A percentile compares a stretch with the other conserved stretches of the same genome.
Evolutionary conservation across 441 rosid species (phyloP).

Genomic region (Iberis amara): DNA sequence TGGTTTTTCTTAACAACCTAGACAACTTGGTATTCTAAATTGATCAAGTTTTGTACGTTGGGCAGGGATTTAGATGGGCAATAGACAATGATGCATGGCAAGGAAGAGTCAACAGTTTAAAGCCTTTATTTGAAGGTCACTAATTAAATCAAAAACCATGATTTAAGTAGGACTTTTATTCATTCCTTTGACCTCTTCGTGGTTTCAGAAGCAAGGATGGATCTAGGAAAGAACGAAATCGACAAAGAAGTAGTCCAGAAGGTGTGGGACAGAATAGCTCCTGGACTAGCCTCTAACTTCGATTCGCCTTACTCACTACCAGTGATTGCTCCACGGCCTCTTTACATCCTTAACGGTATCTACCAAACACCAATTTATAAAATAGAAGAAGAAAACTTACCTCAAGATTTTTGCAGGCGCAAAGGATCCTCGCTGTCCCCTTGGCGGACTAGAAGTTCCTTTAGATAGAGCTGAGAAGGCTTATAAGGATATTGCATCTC

Average conservation of each 20-base stretch:
- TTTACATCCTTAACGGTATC: conserved; percentile 64
- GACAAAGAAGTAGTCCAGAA: conserved; percentile 81
- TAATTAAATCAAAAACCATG: not conserved
- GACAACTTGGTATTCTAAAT: not conserved
- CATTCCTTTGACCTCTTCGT: not conserved
- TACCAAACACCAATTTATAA: not conserved
- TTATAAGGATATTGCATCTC: conserved; percentile 39
- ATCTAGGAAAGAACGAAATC: conserved; percentile 57
- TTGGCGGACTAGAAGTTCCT: conserved; percentile 55
- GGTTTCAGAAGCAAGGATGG: conserved; percentile 58
- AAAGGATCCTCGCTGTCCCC: conserved; percentile 80
- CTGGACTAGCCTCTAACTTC: conserved; percentile 70
- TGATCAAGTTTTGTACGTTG: conserved; percentile 7
- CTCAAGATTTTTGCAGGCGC: conserved; percentile 38
- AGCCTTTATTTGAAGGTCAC: conserved; percentile 79
- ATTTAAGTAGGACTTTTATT: not conserved
- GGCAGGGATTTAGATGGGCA: conserved; percentile 88
- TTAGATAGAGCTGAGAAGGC: conserved; percentile 39
- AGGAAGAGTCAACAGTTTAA: conserved; percentile 73
- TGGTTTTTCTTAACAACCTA: not conserved
- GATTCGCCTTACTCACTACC: conserved; percentile 73
- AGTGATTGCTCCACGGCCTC: conserved; percentile 68
- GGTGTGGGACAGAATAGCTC: conserved; percentile 96
- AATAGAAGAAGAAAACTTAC: not conserved
- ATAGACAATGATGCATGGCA: conserved; percentile 78